Evolutionary conservation across 441 rosid genomes (phyloP), one percentile per base, ranked within the genome.

Genomic region (Mallotus repandus): DNA sequence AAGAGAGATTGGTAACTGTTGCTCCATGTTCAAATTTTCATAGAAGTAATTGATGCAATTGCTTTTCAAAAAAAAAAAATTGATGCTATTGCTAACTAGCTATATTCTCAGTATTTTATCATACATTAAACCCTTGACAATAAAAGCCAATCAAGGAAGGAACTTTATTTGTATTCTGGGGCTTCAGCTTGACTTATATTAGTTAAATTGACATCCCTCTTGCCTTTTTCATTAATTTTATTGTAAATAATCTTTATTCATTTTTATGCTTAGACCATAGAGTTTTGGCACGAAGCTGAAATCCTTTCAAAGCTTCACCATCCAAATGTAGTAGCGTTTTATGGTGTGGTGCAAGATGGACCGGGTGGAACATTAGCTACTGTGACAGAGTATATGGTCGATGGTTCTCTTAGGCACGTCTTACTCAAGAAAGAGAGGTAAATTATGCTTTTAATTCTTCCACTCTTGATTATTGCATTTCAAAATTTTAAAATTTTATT

Each of bases 201-300:
- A 43, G 11, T 52, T 9, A 60, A 35, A n/a, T 70, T 16, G 54
- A 61, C 49, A 66, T 55, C 57, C 8, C 11, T 49, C 43, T 49
- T 14, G 4, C 48, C 10, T 57, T 19, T 58, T 41, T 68, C 3
- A 2, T 22, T 4, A 12, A 57, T 19, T 56, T 38, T 8, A 7
- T 7, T 19, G 14, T 4, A 15, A 29, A 25, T 55, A 53, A 78
- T 64, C 8, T 54, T 63, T 32, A 29, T 66, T 46, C n/a, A 63
- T 53, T 69, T 87, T 82, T 82, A 70, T 80, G 13, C 63, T 67
- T 80, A 93, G 98, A 89, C 98, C n/a, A 74, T 83, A 76, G 98
- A 96, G 81, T 96, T 93, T 84, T 93, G 97, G 99, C 90, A 93
- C 75, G 99, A 96, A 85, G 99, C 98, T 84, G 97, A 89, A 67